Base-by-base conservation (phyloP, 768 basidiomycete species). In the Boletus subparvulus region DNA sequence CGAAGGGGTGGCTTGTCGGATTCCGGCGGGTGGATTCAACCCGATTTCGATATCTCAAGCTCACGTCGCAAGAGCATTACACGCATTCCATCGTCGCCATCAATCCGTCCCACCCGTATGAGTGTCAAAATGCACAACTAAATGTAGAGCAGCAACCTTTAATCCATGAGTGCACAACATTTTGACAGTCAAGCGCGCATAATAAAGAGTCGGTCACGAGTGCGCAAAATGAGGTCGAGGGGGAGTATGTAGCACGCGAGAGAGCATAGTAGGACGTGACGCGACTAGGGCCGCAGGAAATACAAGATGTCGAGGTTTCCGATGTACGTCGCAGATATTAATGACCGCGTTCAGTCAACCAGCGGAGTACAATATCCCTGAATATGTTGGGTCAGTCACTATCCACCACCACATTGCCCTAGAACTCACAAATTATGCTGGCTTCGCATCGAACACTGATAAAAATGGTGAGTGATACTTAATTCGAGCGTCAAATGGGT, bases 361-460 rank as follows among this genome's bases (percentile, higher is more conserved):
- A 96, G 65, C 94, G 85, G 12, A 96, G 72, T 8, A 95, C 86
- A 58, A 95, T 93, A 67, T 94, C 92, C 56, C 87, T 90, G 43
- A 32, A 21, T 37, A 41, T 30, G 7, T 21, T 4, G 10, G 5
- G 16, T 61, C 33, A 60, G 43, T 45, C 48, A 50, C 21, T 24
- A 17, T 17, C 13, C 3, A 19, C 28, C 39, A 33, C 28, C 6
- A 4, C 21, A 11, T 47, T 7, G 10, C 8, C 12, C 4, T 19
- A 10, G 28, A 35, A 70, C 89, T 53, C 63, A 90, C 88, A 97
- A 75, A 69, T 97, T 97, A 71, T 97, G 93, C 71, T 92, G 90
- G 66, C 87, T 94, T 73, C 94, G 95, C 88, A 96, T 95, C 3
- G 93, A 97, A 70, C 94, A 96, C 94, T 97, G 63, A 1, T 47